phyloP scores from a whole-genome alignment of 345 rosid species.

The Acer campestre region DNA sequence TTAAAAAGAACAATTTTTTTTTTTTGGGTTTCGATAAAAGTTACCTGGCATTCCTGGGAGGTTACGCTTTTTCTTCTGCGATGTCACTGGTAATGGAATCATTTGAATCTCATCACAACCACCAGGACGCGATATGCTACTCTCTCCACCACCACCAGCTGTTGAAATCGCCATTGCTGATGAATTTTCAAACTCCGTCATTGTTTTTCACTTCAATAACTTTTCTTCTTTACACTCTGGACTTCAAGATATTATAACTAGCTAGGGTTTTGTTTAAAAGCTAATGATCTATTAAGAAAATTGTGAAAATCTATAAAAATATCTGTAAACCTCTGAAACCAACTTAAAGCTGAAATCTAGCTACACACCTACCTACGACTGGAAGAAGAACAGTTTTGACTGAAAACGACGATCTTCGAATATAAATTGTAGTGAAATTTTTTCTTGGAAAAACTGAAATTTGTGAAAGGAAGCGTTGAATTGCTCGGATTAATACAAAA shows the following conservation, averaged over 20 bases:
- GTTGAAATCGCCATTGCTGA: slow-evolving; percentile 45
- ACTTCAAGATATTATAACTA: neutral
- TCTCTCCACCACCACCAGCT: slow-evolving; percentile 50
- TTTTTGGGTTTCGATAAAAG: slow-evolving; percentile 10
- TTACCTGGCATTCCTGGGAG: slow-evolving; percentile 91
- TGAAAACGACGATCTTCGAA: neutral
- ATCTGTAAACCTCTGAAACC: neutral
- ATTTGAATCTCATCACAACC: slow-evolving; percentile 27
- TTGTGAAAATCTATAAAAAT: neutral
- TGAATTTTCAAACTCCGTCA: slow-evolving; percentile 45
- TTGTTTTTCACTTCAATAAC: slow-evolving; percentile 12
- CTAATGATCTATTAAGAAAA: neutral
- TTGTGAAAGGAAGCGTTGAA: neutral
- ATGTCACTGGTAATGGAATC: slow-evolving; percentile 21
- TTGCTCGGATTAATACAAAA: neutral
- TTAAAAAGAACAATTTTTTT: neutral
- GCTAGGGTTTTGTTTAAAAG: slow-evolving; percentile 11
- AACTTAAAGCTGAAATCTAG: neutral
- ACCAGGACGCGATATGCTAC: slow-evolving; percentile 30
- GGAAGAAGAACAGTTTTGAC: slow-evolving; percentile 19
- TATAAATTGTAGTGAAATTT: slow-evolving; percentile 3
- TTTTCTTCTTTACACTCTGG: neutral
- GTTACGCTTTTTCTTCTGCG: slow-evolving; percentile 65
- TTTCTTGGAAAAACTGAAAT: neutral
- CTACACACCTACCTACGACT: neutral